Evolutionary conservation across 2,329 filamentous ascomycete genomes (phyloP).

Genomic region (Aspergillus fischeri): DNA sequence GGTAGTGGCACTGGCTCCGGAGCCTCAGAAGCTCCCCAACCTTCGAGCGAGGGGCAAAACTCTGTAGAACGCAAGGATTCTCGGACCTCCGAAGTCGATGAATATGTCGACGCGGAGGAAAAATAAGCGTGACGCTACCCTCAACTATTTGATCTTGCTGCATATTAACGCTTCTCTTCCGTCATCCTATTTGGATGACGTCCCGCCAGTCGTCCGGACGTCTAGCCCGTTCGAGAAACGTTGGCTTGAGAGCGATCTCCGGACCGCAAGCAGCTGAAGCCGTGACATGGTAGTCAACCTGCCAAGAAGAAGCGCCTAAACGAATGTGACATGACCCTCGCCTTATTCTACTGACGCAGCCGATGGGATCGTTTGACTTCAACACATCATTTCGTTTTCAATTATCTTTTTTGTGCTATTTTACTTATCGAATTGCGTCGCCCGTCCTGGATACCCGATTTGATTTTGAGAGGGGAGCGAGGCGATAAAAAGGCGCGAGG

Average conservation of each 20-base stretch:
- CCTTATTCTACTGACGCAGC: neutral
- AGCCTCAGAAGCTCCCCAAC: conserved; percentile 5
- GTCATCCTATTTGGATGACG: neutral
- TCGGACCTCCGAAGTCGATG: conserved; percentile 35
- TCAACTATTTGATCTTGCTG: neutral
- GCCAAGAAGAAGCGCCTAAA: conserved; percentile 1
- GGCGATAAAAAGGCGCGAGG: neutral
- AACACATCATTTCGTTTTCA: conserved; percentile 14
- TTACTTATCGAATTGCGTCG: neutral
- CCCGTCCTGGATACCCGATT: conserved; percentile 32
- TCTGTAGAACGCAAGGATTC: conserved; percentile 36
- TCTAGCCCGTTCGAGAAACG: neutral
- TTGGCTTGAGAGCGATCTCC: neutral
- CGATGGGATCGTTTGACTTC: conserved; percentile 7
- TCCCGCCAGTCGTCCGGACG: neutral
- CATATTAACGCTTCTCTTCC: neutral
- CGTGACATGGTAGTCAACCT: conserved; percentile 19
- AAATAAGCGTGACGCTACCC: neutral
- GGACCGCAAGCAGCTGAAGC: neutral
- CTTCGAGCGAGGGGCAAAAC: conserved; percentile 5
- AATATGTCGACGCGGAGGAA: conserved; percentile 43
- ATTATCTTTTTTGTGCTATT: conserved; percentile 7
- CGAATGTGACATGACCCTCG: conserved; percentile 12
- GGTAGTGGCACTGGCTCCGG: conserved; percentile 2
- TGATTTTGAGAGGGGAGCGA: conserved; percentile 12